Evolutionary conservation across 345 rosid species (phyloP).

Genomic region (Eucalyptus melliodora): DNA sequence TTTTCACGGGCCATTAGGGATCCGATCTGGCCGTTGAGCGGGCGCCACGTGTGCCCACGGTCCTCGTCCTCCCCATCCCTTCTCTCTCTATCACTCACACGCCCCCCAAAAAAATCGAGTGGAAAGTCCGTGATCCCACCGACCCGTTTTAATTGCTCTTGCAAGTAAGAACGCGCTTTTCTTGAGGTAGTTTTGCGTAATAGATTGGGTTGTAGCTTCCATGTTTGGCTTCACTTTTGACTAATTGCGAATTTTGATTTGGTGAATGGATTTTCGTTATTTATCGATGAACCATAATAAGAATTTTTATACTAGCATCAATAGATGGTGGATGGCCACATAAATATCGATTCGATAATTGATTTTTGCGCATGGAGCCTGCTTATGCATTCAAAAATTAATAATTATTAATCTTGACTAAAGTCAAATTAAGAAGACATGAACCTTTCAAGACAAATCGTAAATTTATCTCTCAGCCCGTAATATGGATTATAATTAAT

Average conservation of each 20-base stretch:
- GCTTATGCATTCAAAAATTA: neutral
- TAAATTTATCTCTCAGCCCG: rapidly evolving
- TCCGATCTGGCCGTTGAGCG: neutral
- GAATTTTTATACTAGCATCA: rapidly evolving
- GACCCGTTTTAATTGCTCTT: neutral
- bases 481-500: too few species aligned
- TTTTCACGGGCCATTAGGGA: neutral
- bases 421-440: rapidly evolving
- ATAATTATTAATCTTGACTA: neutral
- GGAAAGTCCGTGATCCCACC: neutral
- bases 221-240: neutral
- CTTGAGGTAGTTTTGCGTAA: neutral
- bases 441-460: neutral
- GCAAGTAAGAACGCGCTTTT: neutral
- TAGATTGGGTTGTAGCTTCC: neutral
- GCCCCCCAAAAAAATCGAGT: neutral
- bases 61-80: neutral
- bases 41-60: neutral
- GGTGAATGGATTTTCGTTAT: neutral
- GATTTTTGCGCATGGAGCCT: rapidly evolving
- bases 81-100: neutral
- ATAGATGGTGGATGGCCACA: rapidly evolving
- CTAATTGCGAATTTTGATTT: neutral
- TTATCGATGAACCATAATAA: neutral
- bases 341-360: rapidly evolving